These are phyloP conservation scores for Tetrapisispora nanseiensis DNA, from an alignment of 805 yeast genomes.

Conservation along the genomic window DNA sequence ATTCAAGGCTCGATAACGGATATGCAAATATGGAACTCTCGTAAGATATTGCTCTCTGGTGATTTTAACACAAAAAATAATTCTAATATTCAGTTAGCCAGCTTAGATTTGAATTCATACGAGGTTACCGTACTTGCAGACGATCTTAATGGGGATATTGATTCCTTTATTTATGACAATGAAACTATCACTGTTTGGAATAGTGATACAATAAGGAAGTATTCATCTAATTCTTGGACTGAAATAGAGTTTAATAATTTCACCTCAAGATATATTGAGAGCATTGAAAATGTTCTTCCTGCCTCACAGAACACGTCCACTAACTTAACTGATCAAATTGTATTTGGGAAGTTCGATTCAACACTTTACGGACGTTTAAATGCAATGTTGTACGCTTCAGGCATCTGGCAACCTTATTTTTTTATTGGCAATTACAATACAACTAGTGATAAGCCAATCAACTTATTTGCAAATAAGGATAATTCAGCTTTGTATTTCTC, in stretches of 20 bases:
- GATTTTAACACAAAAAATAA: slow-evolving; percentile 36
- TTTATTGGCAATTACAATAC: slow-evolving; percentile 13
- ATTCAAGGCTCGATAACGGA: slow-evolving; percentile 47
- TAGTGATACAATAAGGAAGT: slow-evolving; percentile 9
- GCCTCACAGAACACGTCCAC: slow-evolving; percentile 1
- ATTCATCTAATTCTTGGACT: slow-evolving; percentile 7
- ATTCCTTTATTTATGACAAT: slow-evolving; percentile 12
- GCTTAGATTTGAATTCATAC: slow-evolving; percentile 11
- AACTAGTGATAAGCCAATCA: slow-evolving; percentile 20
- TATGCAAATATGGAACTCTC: slow-evolving; percentile 38
- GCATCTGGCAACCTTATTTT: slow-evolving; percentile 26
- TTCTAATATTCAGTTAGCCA: slow-evolving; percentile 37
- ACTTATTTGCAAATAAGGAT: slow-evolving; percentile 29
- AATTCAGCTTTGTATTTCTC: slow-evolving; percentile 27
- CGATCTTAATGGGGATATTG: slow-evolving; percentile 3
- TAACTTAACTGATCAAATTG: slow-evolving; percentile 12
- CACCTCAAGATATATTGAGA: slow-evolving; percentile 4
- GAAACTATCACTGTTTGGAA: slow-evolving; percentile 17
- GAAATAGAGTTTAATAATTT: slow-evolving; percentile 3
- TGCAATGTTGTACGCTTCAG: slow-evolving; percentile 15
- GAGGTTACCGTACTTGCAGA: slow-evolving; percentile 8
- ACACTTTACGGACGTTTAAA: slow-evolving; percentile 27
- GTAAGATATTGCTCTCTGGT: slow-evolving; percentile 42
- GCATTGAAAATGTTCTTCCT: slow-evolving; percentile 1
- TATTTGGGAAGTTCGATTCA: slow-evolving; percentile 33